These are phyloP conservation scores for Cerioporus squamosus DNA, from an alignment of 1,284 basidiomycete species.

Conservation along the genomic window DNA sequence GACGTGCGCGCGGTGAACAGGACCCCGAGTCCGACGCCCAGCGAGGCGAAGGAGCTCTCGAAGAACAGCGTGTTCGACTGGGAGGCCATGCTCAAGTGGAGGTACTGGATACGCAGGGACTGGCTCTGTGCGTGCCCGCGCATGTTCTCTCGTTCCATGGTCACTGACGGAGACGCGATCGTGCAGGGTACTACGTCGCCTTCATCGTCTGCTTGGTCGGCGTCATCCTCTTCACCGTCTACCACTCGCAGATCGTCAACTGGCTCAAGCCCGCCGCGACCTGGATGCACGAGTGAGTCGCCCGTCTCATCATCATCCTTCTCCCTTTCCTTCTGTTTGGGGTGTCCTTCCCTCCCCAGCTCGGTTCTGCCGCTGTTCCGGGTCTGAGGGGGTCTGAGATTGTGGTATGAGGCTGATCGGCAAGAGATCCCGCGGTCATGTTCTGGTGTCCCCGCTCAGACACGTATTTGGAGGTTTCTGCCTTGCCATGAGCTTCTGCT, in stretches of 20 bases:
- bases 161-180: not conserved
- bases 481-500: too few relatives aligned
- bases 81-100: conserved; percentile 45
- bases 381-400: too few relatives aligned
- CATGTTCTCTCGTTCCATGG: not conserved
- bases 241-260: conserved; percentile 57
- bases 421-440: too few relatives aligned
- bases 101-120: conserved; percentile 53
- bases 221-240: conserved; percentile 58
- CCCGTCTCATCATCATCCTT: not conserved
- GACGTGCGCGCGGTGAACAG: conserved; percentile 33
- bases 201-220: conserved; percentile 38
- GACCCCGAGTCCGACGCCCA: conserved; percentile 47
- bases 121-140: conserved; percentile 48
- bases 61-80: conserved; percentile 47
- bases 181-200: conserved; percentile 26
- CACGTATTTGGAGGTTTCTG: too few relatives aligned
- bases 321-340: too few relatives aligned
- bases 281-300: conserved; percentile 50
- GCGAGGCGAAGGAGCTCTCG: conserved; percentile 39
- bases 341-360: too few relatives aligned
- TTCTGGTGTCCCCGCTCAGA: too few relatives aligned
- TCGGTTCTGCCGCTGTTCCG: too few relatives aligned
- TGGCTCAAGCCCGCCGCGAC: conserved; percentile 59
- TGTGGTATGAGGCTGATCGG: too few relatives aligned